These are phyloP conservation scores for Spatholobus suberectus DNA, from an alignment of 306 rosid species.

Conservation along the genomic window DNA sequence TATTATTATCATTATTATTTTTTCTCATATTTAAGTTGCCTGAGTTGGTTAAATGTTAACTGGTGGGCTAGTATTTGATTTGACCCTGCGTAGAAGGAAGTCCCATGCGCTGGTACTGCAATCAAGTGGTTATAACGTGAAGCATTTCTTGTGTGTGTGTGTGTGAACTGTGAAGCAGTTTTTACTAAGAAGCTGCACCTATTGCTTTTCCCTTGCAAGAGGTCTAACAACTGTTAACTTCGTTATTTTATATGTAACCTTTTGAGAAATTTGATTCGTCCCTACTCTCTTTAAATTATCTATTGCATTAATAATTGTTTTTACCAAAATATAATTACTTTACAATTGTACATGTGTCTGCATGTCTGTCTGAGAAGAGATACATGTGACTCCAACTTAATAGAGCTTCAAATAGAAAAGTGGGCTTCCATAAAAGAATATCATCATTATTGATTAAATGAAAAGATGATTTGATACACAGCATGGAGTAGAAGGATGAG, in stretches of 20 bases:
- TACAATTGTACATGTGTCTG: no score
- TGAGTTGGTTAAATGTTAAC: conserved; percentile 17
- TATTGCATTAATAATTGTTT: background rate
- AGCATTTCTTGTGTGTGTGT: background rate
- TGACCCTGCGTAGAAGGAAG: background rate
- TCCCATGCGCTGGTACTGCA: background rate
- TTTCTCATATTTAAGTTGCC: conserved; percentile 7
- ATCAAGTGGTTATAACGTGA: background rate
- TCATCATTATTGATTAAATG: no score
- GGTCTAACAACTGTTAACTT: background rate
- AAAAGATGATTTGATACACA: no score
- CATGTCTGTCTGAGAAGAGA: no score
- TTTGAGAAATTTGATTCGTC: background rate
- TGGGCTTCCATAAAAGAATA: no score
- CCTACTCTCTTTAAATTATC: background rate
- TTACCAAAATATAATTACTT: background rate
- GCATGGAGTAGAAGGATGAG: no score
- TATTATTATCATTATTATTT: conserved; percentile 26
- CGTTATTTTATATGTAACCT: background rate
- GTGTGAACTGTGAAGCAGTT: conserved; percentile 1
- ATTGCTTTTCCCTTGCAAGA: conserved; percentile 6
- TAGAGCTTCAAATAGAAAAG: no score
- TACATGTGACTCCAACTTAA: no score
- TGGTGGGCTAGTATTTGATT: conserved; percentile 4
- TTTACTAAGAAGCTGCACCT: background rate